Base-by-base conservation (phyloP, 805 yeast species). In the Peterozyma toletana region DNA sequence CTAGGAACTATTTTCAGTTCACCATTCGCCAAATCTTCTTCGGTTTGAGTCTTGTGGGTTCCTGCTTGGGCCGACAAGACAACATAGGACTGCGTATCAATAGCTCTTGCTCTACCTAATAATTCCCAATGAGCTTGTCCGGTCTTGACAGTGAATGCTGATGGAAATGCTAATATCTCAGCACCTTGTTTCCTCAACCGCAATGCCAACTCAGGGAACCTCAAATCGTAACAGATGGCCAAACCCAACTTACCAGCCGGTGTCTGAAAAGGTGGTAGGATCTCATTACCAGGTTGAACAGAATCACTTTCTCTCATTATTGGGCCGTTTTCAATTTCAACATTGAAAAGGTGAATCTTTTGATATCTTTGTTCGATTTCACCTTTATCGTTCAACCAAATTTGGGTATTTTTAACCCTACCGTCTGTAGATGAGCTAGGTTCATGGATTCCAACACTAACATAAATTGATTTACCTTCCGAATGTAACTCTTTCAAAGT, bases 61-160 rank as follows among this genome's bases (percentile, higher is more conserved):
- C 97, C 97, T 44, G 80, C 77, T 57, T 88, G 96, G 0, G 93
- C 95, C 2, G 97, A 90, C 84, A 89, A 77, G 3, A 91, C 67
- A 5, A 90, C 96, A 59, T 75, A 93, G 47, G 84, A 70, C 62
- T 93, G 98, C 1, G 91, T 75, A 57, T 90, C 96, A 11, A 91
- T 74, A 3, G 98, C 98, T 39, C 97, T 68, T 0, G 96, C 83
- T 27, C 78, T 70, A 1, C 87, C 96, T 41, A 91, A 67, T 1
- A 77, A 60, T 42, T 79, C 79, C 96, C 97, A 91, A 56, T 91
- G 99, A 1, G 91, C 87, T 41, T 78, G 78, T 1, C 99, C 99
- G 0, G 98, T 91, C 50, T 81, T 80, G 57, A 85, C 76, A 0
- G 96, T 93, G 70, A 95, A 93, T 0, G 98, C 98, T 21, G 95